These are phyloP conservation scores for Ustulina deusta DNA, from an alignment of 2,329 filamentous ascomycete genomes.

Conservation along the genomic window DNA sequence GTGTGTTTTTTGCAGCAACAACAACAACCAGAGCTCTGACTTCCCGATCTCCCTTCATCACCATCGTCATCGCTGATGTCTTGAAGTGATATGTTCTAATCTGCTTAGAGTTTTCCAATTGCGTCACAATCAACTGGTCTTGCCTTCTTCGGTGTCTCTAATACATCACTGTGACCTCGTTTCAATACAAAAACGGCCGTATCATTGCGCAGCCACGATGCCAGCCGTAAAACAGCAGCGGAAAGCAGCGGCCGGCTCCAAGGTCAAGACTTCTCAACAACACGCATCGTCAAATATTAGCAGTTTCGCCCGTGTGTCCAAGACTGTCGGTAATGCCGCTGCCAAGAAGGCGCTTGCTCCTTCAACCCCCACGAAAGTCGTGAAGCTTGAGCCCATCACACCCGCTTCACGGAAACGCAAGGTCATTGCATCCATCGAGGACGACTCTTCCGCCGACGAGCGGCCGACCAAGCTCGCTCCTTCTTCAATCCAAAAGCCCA, in stretches of 20 bases:
- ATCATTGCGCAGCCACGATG: slow-evolving; percentile 42
- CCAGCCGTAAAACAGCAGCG: slow-evolving; percentile 49
- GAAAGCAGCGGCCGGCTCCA: slow-evolving; percentile 42
- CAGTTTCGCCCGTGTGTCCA: slow-evolving; percentile 63
- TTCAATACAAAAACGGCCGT: not conserved
- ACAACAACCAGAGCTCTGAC: slow-evolving; percentile 21
- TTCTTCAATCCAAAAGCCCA: slow-evolving; percentile 28
- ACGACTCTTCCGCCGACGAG: slow-evolving; percentile 51
- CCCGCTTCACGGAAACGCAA: slow-evolving; percentile 54
- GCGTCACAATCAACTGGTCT: not conserved
- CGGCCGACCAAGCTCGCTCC: slow-evolving; percentile 39
- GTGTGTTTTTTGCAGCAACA: slow-evolving; percentile 14
- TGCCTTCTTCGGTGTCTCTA: slow-evolving; percentile 8
- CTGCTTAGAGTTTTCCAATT: slow-evolving; percentile 11
- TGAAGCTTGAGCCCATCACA: slow-evolving; percentile 56
- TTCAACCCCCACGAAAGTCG: slow-evolving; percentile 55
- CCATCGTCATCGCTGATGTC: slow-evolving; percentile 20
- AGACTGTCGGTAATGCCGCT: slow-evolving; percentile 52
- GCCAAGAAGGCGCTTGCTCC: slow-evolving; percentile 52
- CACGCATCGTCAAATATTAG: slow-evolving; percentile 55
- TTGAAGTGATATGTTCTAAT: slow-evolving; percentile 11
- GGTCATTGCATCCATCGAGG: slow-evolving; percentile 46
- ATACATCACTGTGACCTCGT: not conserved
- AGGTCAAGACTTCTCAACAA: slow-evolving; percentile 44
- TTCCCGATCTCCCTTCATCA: slow-evolving; percentile 12